Base-by-base conservation (phyloP, 495 filamentous ascomycete species). In the Poronia punctata region DNA sequence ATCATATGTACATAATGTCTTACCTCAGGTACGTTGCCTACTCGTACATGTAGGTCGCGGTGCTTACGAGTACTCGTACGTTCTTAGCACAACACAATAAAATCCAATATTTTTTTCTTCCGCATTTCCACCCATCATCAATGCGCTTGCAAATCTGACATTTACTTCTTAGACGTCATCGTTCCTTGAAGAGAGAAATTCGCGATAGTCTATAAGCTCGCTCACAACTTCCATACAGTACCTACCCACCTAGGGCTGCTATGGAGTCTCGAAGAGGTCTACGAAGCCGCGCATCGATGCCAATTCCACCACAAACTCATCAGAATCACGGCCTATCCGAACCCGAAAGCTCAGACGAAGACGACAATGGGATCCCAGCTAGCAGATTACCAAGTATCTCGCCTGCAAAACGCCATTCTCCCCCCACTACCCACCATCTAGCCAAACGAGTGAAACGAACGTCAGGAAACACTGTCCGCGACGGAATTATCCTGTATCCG, bases 251-350 rank as follows among this genome's bases (percentile, higher is more conserved):
- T 32, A 3, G 14, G 10, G 14, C 33, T 8, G 31, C 37, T 30
- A 43, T 48, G 46, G 48, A 37, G 42, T 35, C 38, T 4, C 46
- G 26, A 40, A 52, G 44, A 34, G 37, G 46, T 40, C 33, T 17
- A 39, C 36, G 22, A 32, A 25, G 9, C 35, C 16, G 20, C 8
- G 38, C 17, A 11, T 12, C 11, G 15, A 15, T 19, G 28, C 7
- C 34, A 4, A 46, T 9, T 44, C 38, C n/a, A 18, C 20, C 24
- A 34, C 4, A 19, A 25, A 8, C 22, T 2, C 34, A 10, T 36
- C 3, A 40, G 29, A 34, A 35, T 12, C 14, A 12, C 3, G 18
- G 20, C 15, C 8, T 7, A 22, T 7, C 34, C 23, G 31, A 46
- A 16, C 7, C 20, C 7, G 46, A 48, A 25, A 52, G 45, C 27